These are phyloP conservation scores for Blastocystis sp. DNA, from an alignment of 352 stramenopile genomes.

Conservation along the genomic window DNA sequence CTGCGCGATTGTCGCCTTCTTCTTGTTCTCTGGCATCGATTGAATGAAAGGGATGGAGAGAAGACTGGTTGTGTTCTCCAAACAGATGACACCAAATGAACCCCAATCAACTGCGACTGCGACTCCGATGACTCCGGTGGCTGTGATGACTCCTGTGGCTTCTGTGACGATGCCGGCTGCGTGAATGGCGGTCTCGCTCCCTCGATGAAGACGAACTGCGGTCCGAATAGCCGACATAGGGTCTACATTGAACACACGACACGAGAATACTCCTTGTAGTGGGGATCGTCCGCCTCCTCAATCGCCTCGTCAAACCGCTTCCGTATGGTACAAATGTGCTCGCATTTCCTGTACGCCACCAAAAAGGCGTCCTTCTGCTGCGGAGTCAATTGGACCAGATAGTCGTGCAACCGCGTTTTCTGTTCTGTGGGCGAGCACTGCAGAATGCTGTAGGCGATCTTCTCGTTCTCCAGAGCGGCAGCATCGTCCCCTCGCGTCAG, in stretches of 20 bases:
- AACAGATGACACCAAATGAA: slow-evolving; percentile 25
- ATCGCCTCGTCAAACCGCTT: slow-evolving; percentile 34
- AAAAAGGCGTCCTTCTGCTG: slow-evolving; percentile 42
- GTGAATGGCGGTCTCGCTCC: neutral
- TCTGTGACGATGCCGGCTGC: neutral
- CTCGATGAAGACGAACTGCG: neutral
- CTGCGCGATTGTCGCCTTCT: slow-evolving; percentile 57
- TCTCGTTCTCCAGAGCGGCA: slow-evolving; percentile 9
- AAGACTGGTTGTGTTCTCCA: neutral
- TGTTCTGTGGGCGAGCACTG: neutral
- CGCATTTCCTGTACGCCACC: slow-evolving; percentile 21
- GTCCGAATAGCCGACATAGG: slow-evolving; percentile 1
- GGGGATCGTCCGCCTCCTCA: slow-evolving; percentile 31
- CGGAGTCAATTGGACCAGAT: neutral
- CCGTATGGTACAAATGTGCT: neutral
- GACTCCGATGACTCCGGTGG: slow-evolving; percentile 18
- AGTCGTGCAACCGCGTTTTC: neutral
- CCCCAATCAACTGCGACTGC: neutral
- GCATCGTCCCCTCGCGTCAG: neutral
- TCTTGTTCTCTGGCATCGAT: slow-evolving; percentile 37
- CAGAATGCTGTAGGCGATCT: slow-evolving; percentile 44
- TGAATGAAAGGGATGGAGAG: neutral
- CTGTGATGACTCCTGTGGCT: neutral
- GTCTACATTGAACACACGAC: neutral
- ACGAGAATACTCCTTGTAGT: slow-evolving; percentile 5